These are phyloP conservation scores for Salix viminalis DNA, from an alignment of 345 rosid species.

Conservation along the genomic window DNA sequence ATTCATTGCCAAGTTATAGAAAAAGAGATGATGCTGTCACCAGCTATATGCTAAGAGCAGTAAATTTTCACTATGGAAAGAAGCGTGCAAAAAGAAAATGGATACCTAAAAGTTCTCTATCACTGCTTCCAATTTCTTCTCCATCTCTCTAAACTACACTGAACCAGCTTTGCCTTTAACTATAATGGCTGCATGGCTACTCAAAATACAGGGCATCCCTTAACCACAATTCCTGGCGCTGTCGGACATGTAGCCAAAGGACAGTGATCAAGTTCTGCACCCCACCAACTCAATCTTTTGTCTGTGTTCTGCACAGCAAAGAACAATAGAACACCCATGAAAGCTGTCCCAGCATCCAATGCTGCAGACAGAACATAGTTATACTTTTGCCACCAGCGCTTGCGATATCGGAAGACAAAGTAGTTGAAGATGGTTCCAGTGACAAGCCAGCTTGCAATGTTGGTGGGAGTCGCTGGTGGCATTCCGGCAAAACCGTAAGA, in stretches of 20 bases:
- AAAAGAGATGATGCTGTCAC: background rate
- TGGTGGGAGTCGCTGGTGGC: constrained; percentile 99
- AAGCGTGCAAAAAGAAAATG: background rate
- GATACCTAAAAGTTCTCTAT: background rate
- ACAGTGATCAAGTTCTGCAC: constrained; percentile 78
- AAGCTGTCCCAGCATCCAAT: constrained; percentile 95
- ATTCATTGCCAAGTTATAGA: background rate
- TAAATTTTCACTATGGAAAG: background rate
- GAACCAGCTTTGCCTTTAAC: background rate
- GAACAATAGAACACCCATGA: constrained; percentile 92
- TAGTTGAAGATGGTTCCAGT: constrained; percentile 93
- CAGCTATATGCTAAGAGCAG: background rate
- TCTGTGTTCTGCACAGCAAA: constrained; percentile 78
- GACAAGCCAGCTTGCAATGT: constrained; percentile 92
- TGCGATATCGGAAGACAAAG: constrained; percentile 80
- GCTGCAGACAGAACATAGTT: constrained; percentile 95
- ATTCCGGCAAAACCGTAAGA: constrained; percentile 96
- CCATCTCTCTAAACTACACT: background rate
- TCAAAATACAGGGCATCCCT: constrained; percentile 60
- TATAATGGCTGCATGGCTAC: background rate
- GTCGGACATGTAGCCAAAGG: constrained; percentile 90
- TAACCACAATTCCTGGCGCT: constrained; percentile 61
- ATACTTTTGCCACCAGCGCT: constrained; percentile 98
- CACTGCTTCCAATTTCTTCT: background rate
- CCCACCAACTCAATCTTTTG: constrained; percentile 79